Evolutionary conservation across 2,329 filamentous ascomycete genomes (phyloP), one percentile per base, ranked within the genome.

Genomic region (Apiospora koreana): DNA sequence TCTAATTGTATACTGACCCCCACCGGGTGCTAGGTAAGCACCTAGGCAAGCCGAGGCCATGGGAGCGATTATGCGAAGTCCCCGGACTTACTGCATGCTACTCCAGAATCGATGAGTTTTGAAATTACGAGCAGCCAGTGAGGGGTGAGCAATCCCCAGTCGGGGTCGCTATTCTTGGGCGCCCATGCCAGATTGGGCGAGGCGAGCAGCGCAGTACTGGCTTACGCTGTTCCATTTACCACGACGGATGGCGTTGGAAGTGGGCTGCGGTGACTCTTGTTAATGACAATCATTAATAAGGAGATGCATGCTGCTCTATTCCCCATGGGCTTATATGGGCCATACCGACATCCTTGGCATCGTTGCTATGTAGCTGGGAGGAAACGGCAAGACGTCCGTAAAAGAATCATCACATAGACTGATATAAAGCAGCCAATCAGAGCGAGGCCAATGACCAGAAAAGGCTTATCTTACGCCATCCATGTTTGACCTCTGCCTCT

Each of bases 381-480:
- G 12, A 66, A 66, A 31, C n/a, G 25, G 25, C 64, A 42, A 45
- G n/a, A 45, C n/a, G 38, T 45, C 38, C 25, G 66, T 68, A 68
- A 68, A 68, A 68, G 66, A 68, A 68, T 68, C 10, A 38, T 54
- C 66, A 68, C 66, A 50, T 68, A 54, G 35, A 25, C 35, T 54
- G 31, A 16, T 18, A 46, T 18, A 21, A 23, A 25, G 28, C 66
- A 54, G 45, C 66, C 43, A 68, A 68, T 68, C 66, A 68, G 66
- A 23, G 25, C 14, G 21, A 48, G 35, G 43, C 16, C 16, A 10
- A 38, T 68, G 21, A 18, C 66, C 46, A 38, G 45, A 68, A 68
- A 68, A 54, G 66, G 66, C 45, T 68, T 68, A 68, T 68, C 66
- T 54, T 28, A 42, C 46, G 16, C 31, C 45, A 38, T 41, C 45